Evolutionary conservation across 257 asterid genomes (phyloP).

Genomic region (Capsicum pubescens): DNA sequence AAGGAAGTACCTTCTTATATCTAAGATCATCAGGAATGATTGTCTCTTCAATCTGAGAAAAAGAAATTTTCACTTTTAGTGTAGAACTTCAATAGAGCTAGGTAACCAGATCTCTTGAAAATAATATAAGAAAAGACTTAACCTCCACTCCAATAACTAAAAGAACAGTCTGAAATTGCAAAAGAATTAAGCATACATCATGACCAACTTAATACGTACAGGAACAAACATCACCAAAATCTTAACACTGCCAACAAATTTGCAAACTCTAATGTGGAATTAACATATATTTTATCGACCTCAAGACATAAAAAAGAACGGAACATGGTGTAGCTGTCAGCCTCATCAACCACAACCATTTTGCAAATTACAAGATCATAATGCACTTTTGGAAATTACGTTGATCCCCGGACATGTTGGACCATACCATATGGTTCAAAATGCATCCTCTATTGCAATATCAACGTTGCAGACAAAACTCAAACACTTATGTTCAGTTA

Average conservation of each 20-base stretch:
- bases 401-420: neutral
- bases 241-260: neutral
- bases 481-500: neutral
- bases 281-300: neutral
- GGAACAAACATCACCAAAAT: neutral
- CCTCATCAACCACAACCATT: neutral
- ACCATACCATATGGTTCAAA: conserved; percentile 5
- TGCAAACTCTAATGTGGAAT: neutral
- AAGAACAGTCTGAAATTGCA: neutral
- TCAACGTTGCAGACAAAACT: neutral
- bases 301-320: neutral
- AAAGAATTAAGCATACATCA: neutral
- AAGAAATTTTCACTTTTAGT: neutral
- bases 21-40: conserved; percentile 86
- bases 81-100: neutral
- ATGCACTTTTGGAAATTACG: neutral
- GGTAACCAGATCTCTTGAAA: conserved; percentile 15
- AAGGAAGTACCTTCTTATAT: conserved; percentile 69
- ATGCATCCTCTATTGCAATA: neutral
- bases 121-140: neutral
- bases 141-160: neutral
- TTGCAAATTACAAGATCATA: neutral
- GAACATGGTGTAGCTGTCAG: neutral
- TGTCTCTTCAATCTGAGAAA: conserved; percentile 74
- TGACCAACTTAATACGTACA: neutral